Evolutionary conservation across 306 rosid genomes (phyloP).

Genomic region (Dryas octopetala): DNA sequence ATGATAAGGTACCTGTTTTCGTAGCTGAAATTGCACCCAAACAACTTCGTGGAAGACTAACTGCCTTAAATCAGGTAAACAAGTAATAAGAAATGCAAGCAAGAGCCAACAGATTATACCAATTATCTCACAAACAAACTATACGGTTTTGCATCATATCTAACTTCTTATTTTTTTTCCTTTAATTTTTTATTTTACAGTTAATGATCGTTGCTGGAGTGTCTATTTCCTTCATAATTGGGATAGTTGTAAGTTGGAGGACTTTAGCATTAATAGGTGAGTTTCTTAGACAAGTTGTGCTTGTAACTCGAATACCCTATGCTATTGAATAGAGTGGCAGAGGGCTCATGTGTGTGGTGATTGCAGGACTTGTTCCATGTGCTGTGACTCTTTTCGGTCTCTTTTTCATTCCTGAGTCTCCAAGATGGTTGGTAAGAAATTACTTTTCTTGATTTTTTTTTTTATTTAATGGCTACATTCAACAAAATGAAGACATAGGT

Average conservation of each 20-base stretch:
- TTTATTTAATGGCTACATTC: background rate
- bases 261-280: constrained; percentile 68
- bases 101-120: background rate
- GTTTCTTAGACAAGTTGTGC: constrained; percentile 12
- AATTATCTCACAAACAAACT: background rate
- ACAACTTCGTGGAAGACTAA: constrained; percentile 76
- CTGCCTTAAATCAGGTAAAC: constrained; percentile 80
- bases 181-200: constrained; percentile 35
- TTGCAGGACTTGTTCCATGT: constrained; percentile 76
- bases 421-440: constrained; percentile 89
- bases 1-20: constrained; percentile 74
- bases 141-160: background rate
- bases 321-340: background rate
- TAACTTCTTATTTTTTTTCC: background rate
- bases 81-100: background rate
- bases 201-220: constrained; percentile 69
- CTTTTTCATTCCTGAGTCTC: constrained; percentile 90
- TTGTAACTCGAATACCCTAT: constrained; percentile 3
- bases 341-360: constrained; percentile 30
- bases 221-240: constrained; percentile 72
- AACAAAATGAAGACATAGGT: constrained; percentile 3
- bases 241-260: constrained; percentile 80
- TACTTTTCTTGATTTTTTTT: background rate
- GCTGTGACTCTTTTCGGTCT: constrained; percentile 75
- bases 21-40: constrained; percentile 93